Evolutionary conservation across 108 stramenopile species (phyloP).

Genomic region (Skeletonema potamos): DNA sequence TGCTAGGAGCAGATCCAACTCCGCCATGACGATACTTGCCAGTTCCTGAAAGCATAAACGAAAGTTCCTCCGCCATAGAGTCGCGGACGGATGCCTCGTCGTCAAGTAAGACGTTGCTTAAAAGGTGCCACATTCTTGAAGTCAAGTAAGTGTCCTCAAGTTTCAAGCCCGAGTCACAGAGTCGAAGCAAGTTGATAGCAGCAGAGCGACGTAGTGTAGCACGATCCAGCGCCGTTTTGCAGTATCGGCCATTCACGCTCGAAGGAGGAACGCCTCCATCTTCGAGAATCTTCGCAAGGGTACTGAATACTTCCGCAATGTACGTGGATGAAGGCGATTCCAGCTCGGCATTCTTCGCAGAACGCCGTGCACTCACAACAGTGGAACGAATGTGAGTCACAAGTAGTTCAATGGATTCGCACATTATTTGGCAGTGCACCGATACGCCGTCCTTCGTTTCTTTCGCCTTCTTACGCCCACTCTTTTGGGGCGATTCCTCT

Average conservation of each 20-base stretch:
- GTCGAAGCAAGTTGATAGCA: slow-evolving; percentile 65
- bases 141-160: slow-evolving; percentile 64
- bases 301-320: slow-evolving; percentile 41
- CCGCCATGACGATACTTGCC: slow-evolving; percentile 52
- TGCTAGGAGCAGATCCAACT: slow-evolving; percentile 51
- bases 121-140: slow-evolving; percentile 60
- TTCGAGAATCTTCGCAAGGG: slow-evolving; percentile 50
- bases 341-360: slow-evolving; percentile 6
- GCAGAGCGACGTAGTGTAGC: slow-evolving; percentile 77
- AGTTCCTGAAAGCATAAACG: slow-evolving; percentile 63
- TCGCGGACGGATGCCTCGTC: slow-evolving; percentile 59
- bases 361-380: slow-evolving; percentile 23
- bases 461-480: slow-evolving; percentile 17
- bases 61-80: slow-evolving; percentile 64
- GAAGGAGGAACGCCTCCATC: slow-evolving; percentile 60
- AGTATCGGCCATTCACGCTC: slow-evolving; percentile 48
- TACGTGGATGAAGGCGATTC: slow-evolving; percentile 35
- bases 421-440: slow-evolving; percentile 56
- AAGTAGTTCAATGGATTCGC: slow-evolving; percentile 80
- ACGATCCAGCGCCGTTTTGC: slow-evolving; percentile 49
- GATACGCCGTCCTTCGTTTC: slow-evolving; percentile 38
- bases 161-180: slow-evolving; percentile 69
- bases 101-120: slow-evolving; percentile 62
- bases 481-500: slow-evolving; percentile 38
- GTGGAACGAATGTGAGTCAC: slow-evolving; percentile 65